Base-by-base conservation (phyloP, 768 basidiomycete species). In the Calocybe cyanea region DNA sequence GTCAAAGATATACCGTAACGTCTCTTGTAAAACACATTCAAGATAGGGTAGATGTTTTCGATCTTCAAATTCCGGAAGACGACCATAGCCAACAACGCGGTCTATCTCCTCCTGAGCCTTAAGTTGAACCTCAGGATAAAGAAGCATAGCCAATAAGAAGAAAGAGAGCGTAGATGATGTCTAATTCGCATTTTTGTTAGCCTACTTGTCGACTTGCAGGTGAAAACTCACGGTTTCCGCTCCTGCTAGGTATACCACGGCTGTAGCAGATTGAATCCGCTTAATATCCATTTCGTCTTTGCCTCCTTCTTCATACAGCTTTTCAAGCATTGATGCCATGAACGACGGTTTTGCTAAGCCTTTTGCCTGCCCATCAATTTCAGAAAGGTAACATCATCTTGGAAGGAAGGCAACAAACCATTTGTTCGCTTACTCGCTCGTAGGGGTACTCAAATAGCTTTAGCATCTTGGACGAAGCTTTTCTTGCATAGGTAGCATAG, bases 101-200 rank as follows among this genome's bases (percentile, higher is more conserved):
- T 61, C 63, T 15, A 65, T 50, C 45, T 65, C 63, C 14, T 49
- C 46, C 43, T 63, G 64, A 24, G 56, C 62, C n/a, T 33, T 44
- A 8, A 31, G 24, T 45, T 63, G 64, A 15, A 54, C 40, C 19
- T 59, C 56, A 3, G 60, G 63, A 47, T 59, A 45, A 9, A 57
- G 41, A 5, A 55, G 25, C 60, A 63, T 64, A 3, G 54, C 63
- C 11, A 60, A 41, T 28, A 65, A 52, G 19, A 59, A 60, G n/a
- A 45, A 34, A 4, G 59, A 38, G 0, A 58, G 45, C 10, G 49
- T 47, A 7, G 56, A 56, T 10, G 51, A 55, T 21, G 58, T 62
- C 55, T 62, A 25, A 43, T 31, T n/a, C 18, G 8, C n/a, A 10
- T 7, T 17, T 15, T 7, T 25, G 13, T 3, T 23, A 20, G 5